Evolutionary conservation across 1,284 basidiomycete genomes (phyloP).

Genomic region (Paramarasmius palmivorus): DNA sequence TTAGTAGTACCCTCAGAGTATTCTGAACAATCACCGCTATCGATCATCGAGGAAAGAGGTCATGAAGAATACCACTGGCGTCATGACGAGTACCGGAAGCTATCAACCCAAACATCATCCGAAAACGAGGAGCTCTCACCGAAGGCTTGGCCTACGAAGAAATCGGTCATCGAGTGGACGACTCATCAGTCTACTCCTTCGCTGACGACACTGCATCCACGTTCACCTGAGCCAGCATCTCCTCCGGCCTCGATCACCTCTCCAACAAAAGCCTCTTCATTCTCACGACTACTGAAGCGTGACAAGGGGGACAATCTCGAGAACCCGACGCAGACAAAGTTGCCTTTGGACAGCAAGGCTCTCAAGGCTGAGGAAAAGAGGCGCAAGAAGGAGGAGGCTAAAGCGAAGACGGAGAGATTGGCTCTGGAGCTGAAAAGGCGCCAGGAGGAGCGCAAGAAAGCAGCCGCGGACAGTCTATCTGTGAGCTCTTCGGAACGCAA

Average conservation of each 20-base stretch:
- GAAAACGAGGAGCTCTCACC: neutral
- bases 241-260: slow-evolving; percentile 1
- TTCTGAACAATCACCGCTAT: slow-evolving; percentile 14
- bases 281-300: slow-evolving; percentile 8
- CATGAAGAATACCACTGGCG: slow-evolving; percentile 6
- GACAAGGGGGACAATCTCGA: slow-evolving; percentile 1
- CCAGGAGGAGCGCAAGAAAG: slow-evolving; percentile 25
- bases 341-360: slow-evolving; percentile 30
- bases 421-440: slow-evolving; percentile 42
- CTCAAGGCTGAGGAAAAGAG: slow-evolving; percentile 45
- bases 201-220: neutral
- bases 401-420: slow-evolving; percentile 37
- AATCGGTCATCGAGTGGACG: slow-evolving; percentile 4
- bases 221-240: neutral
- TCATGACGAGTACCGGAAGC: neutral
- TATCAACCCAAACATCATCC: neutral
- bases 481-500: slow-evolving; percentile 23
- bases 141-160: neutral
- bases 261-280: neutral
- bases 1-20: slow-evolving; percentile 5
- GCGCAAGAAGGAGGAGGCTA: slow-evolving; percentile 46
- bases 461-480: slow-evolving; percentile 30
- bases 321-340: neutral
- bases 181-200: neutral
- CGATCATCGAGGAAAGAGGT: slow-evolving; percentile 29